phyloP scores from a whole-genome alignment of 768 basidiomycete species.

The Termitomyces sp. region DNA sequence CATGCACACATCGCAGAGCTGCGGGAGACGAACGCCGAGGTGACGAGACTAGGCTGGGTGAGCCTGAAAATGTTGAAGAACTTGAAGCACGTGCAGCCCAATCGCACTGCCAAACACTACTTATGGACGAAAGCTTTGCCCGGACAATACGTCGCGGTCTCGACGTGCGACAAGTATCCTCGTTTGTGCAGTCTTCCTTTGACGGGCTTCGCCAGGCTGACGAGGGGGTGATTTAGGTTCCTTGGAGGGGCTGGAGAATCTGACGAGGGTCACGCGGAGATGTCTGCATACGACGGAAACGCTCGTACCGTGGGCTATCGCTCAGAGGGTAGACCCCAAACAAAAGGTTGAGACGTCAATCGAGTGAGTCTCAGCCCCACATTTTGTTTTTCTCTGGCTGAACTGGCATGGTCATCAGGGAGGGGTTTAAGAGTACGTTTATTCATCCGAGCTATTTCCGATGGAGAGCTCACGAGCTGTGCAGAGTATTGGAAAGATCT shows the following conservation, averaged over 20 bases:
- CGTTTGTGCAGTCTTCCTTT: neutral
- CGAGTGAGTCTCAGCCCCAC: neutral
- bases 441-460: too few species aligned
- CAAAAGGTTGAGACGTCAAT: neutral
- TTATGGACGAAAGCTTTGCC: neutral
- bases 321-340: neutral
- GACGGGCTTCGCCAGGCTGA: neutral
- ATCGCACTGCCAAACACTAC: neutral
- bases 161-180: neutral
- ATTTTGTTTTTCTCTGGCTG: neutral
- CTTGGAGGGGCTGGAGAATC: neutral
- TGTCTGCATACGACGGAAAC: neutral
- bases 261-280: neutral
- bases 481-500: slow-evolving; percentile 10
- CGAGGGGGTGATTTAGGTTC: neutral
- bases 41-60: neutral
- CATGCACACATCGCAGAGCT: neutral
- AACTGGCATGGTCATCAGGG: neutral
- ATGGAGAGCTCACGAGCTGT: neutral
- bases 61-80: too few species aligned
- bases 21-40: too few species aligned
- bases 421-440: neutral
- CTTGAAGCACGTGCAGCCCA: neutral
- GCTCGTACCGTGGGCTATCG: neutral
- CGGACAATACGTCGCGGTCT: neutral